Base-by-base conservation (phyloP, 495 filamentous ascomycete species). In the Sporormia fimetaria region DNA sequence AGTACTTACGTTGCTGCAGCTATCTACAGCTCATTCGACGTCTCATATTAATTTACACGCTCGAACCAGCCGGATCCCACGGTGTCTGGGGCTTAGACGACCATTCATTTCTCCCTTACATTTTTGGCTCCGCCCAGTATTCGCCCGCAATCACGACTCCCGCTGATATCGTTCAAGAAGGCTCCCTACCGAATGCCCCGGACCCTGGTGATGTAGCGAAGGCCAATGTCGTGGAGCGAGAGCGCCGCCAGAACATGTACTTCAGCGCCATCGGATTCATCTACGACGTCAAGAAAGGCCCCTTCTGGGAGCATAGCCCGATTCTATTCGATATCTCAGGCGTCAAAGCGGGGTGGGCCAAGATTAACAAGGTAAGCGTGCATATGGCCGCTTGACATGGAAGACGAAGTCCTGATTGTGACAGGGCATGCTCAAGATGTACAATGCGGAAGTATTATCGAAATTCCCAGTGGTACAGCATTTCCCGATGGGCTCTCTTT, bases 251-350 rank as follows among this genome's bases (percentile, higher is more conserved):
- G 10, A 94, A 95, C 59, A 73, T 99, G 67, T 99, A 99, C 60
- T 99, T 95, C 67, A 80, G 78, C n/a, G 92, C 90, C n/a, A 73
- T 99, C 47, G 87, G 84, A 6, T 99, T 99, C 64, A 95, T 99
- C 55, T 81, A 94, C 58, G 92, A 96, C 63, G 90, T 99, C 36
- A 99, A 99, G 59, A 85, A 67, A 38, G 90, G 90, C 0, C 90
- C 92, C 1, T 99, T 99, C 61, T 96, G 90, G 92, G 90, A 96
- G 52, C 90, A 99, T 55, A 92, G 83, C 42, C 92, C 86, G 2
- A 87, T 93, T 56, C 68, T 99, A 12, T 99, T 77, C 56, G 92
- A 99, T 62, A 87, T 99, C 22, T 88, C 81, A 3, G 90, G 90
- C 12, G 76, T 99, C 41, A 74, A 70, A 42, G 73, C 80, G 38